Conservation (phyloP, 208 protist genomes). For the Crithidia bombi region DNA sequence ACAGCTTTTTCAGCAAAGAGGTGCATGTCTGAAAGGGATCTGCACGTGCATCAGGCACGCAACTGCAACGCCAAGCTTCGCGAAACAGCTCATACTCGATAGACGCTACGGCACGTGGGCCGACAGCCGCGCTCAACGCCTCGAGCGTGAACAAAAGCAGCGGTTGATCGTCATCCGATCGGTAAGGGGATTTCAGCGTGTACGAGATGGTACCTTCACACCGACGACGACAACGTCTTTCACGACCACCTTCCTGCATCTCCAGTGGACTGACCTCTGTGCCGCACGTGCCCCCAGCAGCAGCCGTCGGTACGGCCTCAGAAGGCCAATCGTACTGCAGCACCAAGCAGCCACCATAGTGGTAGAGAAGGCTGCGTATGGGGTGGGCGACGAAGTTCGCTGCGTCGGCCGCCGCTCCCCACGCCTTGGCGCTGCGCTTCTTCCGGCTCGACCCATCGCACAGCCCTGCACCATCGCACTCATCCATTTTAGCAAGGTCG, state of each 20-base stretch:
- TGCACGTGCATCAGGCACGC: not conserved
- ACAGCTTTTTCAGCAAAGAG: not conserved
- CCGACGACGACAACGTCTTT: slow-evolving; percentile 26
- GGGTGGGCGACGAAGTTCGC: slow-evolving; percentile 10
- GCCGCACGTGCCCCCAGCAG: not conserved
- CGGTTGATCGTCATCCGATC: slow-evolving; percentile 43
- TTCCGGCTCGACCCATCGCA: not conserved
- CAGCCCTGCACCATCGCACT: not conserved
- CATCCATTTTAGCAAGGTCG: too few species aligned
- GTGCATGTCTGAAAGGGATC: not conserved
- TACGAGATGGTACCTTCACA: slow-evolving; percentile 38
- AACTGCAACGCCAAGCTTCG: slow-evolving; percentile 35
- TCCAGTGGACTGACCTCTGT: not conserved
- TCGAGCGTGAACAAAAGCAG: slow-evolving; percentile 59
- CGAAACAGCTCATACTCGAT: slow-evolving; percentile 60
- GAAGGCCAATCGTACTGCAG: slow-evolving; percentile 34
- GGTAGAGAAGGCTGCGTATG: slow-evolving; percentile 28
- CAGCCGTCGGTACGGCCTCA: slow-evolving; percentile 9
- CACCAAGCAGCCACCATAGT: slow-evolving; percentile 20
- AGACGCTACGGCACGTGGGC: slow-evolving; percentile 31
- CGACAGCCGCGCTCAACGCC: slow-evolving; percentile 55
- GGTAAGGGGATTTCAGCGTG: slow-evolving; percentile 41
- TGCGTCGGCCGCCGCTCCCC: slow-evolving; percentile 7
- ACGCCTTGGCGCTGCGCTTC: not conserved
- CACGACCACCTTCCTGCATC: slow-evolving; percentile 3